These are phyloP conservation scores for Pyrenopolyporus hunteri DNA, from an alignment of 495 filamentous ascomycete species.

Conservation along the genomic window DNA sequence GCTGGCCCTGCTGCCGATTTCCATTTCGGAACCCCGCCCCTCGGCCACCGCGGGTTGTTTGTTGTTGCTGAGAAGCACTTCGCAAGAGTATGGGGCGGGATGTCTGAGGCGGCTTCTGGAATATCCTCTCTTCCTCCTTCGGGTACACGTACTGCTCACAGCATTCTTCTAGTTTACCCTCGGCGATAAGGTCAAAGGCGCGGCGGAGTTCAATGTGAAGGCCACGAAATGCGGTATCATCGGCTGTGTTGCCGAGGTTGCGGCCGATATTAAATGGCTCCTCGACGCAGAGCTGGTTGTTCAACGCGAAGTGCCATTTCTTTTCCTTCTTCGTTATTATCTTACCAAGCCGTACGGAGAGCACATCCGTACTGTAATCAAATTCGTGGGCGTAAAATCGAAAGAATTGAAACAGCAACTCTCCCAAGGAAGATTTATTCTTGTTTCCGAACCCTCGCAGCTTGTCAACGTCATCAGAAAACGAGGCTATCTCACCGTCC, in stretches of 20 bases:
- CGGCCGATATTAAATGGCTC: constrained; percentile 93
- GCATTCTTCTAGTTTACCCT: constrained; percentile 76
- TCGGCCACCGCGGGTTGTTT: constrained; percentile 56
- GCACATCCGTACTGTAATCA: constrained; percentile 80
- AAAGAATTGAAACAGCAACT: constrained; percentile 92
- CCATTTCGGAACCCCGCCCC: constrained; percentile 63
- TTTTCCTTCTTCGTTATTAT: constrained; percentile 86
- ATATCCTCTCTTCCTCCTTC: constrained; percentile 77
- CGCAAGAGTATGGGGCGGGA: constrained; percentile 55
- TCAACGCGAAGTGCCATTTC: constrained; percentile 75
- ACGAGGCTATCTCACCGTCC: constrained; percentile 70
- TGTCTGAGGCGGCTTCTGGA: constrained; percentile 69
- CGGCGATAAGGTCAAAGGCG: constrained; percentile 79
- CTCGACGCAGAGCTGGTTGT: constrained; percentile 90
- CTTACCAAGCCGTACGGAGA: constrained; percentile 86
- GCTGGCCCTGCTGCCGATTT: constrained; percentile 62
- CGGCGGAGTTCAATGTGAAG: constrained; percentile 87
- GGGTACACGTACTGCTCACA: constrained; percentile 88
- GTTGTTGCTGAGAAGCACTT: constrained; percentile 59
- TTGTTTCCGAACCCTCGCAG: constrained; percentile 73
- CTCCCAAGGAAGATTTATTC: constrained; percentile 83
- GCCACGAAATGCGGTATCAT: constrained; percentile 89
- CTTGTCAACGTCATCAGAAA: constrained; percentile 81
- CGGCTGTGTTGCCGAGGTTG: constrained; percentile 96
- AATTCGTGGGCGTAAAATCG: constrained; percentile 92